Conservation (phyloP, 2,329 filamentous ascomycete genomes). For the Fusarium sp. region DNA sequence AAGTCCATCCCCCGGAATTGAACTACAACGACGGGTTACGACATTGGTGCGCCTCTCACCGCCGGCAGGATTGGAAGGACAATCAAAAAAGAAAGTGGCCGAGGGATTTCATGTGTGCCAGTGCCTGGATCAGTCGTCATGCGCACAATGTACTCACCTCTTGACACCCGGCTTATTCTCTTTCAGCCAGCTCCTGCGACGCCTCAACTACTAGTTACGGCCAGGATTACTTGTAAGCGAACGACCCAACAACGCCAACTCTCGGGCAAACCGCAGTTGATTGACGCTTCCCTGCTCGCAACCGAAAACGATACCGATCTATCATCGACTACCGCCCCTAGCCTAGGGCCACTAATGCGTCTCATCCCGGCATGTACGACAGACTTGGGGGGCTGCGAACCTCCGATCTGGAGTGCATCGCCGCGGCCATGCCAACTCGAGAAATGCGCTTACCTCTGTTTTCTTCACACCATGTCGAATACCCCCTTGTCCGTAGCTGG, state of each 20-base stretch:
- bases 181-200: conserved; percentile 40
- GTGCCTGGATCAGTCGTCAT: conserved; percentile 3
- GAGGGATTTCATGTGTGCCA: conserved; percentile 7
- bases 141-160: conserved; percentile 7
- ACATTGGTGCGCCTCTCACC: conserved; percentile 31
- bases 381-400: conserved; percentile 12
- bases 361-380: conserved; percentile 38
- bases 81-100: conserved; percentile 5
- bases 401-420: conserved; percentile 19
- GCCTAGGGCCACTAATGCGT: conserved; percentile 42
- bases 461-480: neutral
- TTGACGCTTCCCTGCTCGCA: conserved; percentile 19
- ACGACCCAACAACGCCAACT: conserved; percentile 16
- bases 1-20: neutral
- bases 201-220: conserved; percentile 32
- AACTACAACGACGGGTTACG: conserved; percentile 16
- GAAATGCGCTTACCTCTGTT: neutral
- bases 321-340: conserved; percentile 16
- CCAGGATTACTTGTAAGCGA: conserved; percentile 21
- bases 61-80: conserved; percentile 2
- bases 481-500: neutral
- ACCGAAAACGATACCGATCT: conserved; percentile 10
- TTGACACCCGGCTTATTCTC: conserved; percentile 25
- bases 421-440: conserved; percentile 7
- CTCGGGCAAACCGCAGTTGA: conserved; percentile 6